These are phyloP conservation scores for Phoma sp. DNA, from an alignment of 2,329 filamentous ascomycete genomes.

Conservation along the genomic window DNA sequence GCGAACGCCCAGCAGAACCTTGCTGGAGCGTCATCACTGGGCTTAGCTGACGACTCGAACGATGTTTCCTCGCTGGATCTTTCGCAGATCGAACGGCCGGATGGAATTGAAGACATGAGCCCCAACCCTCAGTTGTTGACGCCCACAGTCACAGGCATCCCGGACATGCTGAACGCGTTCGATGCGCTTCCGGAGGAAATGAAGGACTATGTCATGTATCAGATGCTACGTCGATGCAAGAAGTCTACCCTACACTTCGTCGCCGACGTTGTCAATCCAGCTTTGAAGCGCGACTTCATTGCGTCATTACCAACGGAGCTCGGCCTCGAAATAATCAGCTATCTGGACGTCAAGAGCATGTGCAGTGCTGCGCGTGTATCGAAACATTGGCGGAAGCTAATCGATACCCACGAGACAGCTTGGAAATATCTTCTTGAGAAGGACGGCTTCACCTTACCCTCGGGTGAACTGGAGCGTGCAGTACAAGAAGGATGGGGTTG, in stretches of 20 bases:
- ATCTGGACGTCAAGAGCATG: slow-evolving; percentile 84
- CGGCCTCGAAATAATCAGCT: slow-evolving; percentile 84
- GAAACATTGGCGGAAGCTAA: slow-evolving; percentile 88
- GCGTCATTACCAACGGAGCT: slow-evolving; percentile 84
- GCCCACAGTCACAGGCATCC: slow-evolving; percentile 74
- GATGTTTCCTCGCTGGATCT: slow-evolving; percentile 49
- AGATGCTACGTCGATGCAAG: slow-evolving; percentile 86
- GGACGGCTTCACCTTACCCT: slow-evolving; percentile 80
- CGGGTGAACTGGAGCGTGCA: slow-evolving; percentile 83
- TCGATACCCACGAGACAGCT: slow-evolving; percentile 91
- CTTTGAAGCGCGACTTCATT: slow-evolving; percentile 92
- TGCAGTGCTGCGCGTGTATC: slow-evolving; percentile 93
- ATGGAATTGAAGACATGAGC: slow-evolving; percentile 22
- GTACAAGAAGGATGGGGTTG: slow-evolving; percentile 96
- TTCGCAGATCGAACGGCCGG: slow-evolving; percentile 31
- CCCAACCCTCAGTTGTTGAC: slow-evolving; percentile 47
- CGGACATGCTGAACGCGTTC: slow-evolving; percentile 85
- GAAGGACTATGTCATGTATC: slow-evolving; percentile 97
- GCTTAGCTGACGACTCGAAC: slow-evolving; percentile 39
- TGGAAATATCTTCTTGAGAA: slow-evolving; percentile 93
- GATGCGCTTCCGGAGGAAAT: slow-evolving; percentile 89
- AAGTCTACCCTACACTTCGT: slow-evolving; percentile 89
- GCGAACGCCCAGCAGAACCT: slow-evolving; percentile 61
- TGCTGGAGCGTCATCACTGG: slow-evolving; percentile 33
- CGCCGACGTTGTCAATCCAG: slow-evolving; percentile 89